Evolutionary conservation across 1,284 basidiomycete species (phyloP).

Genomic region (Leccinum pallidistipes): DNA sequence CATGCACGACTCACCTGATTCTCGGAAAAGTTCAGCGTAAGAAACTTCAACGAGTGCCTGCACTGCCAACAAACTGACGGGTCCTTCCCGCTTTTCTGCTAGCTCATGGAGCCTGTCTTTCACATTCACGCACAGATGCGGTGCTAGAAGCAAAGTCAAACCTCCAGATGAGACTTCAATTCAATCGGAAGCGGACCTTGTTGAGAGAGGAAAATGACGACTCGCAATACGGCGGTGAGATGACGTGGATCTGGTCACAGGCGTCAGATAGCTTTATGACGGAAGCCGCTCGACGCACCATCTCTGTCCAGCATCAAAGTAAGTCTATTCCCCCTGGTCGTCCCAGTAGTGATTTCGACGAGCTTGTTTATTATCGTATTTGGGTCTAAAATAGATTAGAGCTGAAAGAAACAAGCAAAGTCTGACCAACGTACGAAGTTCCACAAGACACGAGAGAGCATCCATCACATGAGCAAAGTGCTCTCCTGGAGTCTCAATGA

Average conservation of each 20-base stretch:
- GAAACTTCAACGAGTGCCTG: constrained; percentile 17
- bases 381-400: constrained; percentile 8
- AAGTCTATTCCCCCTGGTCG: constrained; percentile 6
- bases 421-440: constrained; percentile 5
- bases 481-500: constrained; percentile 7
- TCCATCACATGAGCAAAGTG: constrained; percentile 19
- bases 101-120: constrained; percentile 13
- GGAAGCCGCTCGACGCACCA: background rate
- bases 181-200: background rate
- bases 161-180: background rate
- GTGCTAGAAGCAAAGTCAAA: background rate
- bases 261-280: background rate
- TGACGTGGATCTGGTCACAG: background rate
- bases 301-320: constrained; percentile 11
- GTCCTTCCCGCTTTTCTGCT: constrained; percentile 8
- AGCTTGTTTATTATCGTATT: constrained; percentile 9
- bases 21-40: constrained; percentile 8
- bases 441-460: constrained; percentile 14
- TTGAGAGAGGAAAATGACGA: background rate
- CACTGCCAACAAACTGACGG: constrained; percentile 13
- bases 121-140: constrained; percentile 9
- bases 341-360: background rate
- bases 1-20: constrained; percentile 9
- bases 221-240: background rate
- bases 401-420: background rate